Percentiles rank a stretch among this genome's conserved stretches.
Evolutionary conservation across 495 filamentous ascomycete genomes (phyloP).

Genomic region (Podospora pseudocomata): DNA sequence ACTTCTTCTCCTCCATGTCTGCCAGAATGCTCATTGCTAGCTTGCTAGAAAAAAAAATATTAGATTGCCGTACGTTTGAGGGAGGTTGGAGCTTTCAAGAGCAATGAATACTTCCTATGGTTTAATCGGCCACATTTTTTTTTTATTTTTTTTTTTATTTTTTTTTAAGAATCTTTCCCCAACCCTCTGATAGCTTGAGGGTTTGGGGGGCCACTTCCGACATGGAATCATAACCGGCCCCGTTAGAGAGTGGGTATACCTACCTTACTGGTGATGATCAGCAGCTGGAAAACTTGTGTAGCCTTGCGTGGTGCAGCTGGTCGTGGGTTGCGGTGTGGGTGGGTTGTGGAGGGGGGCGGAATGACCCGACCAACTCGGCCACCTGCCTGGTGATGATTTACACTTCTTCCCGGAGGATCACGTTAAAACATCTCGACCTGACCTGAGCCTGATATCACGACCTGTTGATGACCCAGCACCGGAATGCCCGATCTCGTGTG

Average conservation of each 20-base stretch:
- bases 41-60: constrained; percentile 29
- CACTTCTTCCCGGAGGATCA: no score
- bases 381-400: background rate
- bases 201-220: no score
- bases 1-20: constrained; percentile 27
- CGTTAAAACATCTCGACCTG: no score
- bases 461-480: no score
- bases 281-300: background rate
- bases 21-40: constrained; percentile 28
- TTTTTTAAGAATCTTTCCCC: no score
- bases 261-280: background rate
- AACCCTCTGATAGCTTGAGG: no score
- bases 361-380: background rate
- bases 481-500: background rate
- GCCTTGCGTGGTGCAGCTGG: no score
- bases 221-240: no score
- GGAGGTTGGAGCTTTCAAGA: constrained; percentile 29
- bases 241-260: no score
- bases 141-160: constrained; percentile 1
- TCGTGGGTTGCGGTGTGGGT: no score
- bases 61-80: constrained; percentile 37
- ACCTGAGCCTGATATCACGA: no score
- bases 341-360: background rate
- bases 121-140: constrained; percentile 29
- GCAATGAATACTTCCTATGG: constrained; percentile 38